These are phyloP conservation scores for Daldinia vernicosa DNA, from an alignment of 495 filamentous ascomycete genomes.

Conservation along the genomic window DNA sequence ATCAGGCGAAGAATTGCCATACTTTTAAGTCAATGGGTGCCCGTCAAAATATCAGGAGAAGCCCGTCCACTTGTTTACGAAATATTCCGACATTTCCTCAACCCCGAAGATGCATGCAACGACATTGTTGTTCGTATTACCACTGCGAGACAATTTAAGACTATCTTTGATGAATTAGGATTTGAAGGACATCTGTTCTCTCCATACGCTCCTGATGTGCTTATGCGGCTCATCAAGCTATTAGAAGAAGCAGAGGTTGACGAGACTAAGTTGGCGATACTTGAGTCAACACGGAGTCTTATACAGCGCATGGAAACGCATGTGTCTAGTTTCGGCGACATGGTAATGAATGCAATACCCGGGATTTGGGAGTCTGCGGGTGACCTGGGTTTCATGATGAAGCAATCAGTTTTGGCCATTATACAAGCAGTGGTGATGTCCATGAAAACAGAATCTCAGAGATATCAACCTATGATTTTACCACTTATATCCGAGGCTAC, in stretches of 20 bases:
- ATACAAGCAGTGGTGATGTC: constrained; percentile 79
- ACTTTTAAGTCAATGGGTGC: constrained; percentile 87
- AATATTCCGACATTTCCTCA: constrained; percentile 88
- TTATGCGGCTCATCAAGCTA: constrained; percentile 75
- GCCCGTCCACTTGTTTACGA: constrained; percentile 80
- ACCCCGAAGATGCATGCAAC: constrained; percentile 78
- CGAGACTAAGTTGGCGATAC: constrained; percentile 86
- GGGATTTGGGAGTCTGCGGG: constrained; percentile 83
- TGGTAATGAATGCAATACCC: constrained; percentile 81
- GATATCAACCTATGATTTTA: constrained; percentile 76
- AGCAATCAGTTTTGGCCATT: constrained; percentile 88
- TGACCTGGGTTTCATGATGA: constrained; percentile 82
- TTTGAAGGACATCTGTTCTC: constrained; percentile 75
- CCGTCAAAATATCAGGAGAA: constrained; percentile 70
- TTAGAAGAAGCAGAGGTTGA: constrained; percentile 81
- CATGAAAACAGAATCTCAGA: constrained; percentile 75
- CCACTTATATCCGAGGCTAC: constrained; percentile 82
- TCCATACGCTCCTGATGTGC: constrained; percentile 74
- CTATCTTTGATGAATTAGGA: constrained; percentile 82
- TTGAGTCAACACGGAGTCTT: constrained; percentile 82
- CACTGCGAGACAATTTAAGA: constrained; percentile 82
- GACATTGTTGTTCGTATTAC: constrained; percentile 93
- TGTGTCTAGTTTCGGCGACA: constrained; percentile 78
- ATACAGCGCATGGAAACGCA: constrained; percentile 80
- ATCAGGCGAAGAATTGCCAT: constrained; percentile 90